Conservation (phyloP, 768 basidiomycete species). For the Porpolomopsis calyptriformis region DNA sequence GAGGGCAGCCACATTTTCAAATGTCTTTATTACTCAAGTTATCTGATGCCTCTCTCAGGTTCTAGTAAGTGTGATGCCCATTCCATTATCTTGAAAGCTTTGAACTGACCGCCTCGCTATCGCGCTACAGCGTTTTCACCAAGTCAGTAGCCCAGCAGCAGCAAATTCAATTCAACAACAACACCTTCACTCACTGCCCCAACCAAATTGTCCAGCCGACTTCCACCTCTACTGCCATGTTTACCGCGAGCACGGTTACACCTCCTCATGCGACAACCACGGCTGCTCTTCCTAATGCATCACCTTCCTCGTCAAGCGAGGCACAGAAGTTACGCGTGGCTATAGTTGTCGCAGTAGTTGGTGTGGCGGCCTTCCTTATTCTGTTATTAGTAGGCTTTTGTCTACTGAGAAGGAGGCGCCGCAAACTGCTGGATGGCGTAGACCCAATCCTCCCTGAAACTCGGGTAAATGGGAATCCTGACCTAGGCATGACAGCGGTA, state of each 20-base stretch:
- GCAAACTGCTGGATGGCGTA: no score
- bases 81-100: neutral
- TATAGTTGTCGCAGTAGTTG: no score
- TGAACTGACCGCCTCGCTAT: neutral
- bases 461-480: no score
- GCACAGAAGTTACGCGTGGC: no score
- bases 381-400: no score
- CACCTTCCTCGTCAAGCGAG: no score
- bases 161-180: slow-evolving; percentile 15
- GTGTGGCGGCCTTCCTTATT: no score
- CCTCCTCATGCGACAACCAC: neutral
- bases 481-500: no score
- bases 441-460: no score
- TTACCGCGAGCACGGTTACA: neutral
- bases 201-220: slow-evolving; percentile 7
- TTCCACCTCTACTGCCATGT: neutral
- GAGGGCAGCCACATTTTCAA: neutral
- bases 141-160: slow-evolving; percentile 11
- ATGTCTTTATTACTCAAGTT: neutral
- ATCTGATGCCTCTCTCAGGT: neutral
- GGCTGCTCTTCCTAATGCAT: no score
- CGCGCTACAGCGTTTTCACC: slow-evolving; percentile 15
- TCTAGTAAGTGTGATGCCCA: neutral
- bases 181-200: slow-evolving; percentile 20
- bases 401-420: no score